These are phyloP conservation scores for Aureobasidium sp. DNA, from an alignment of 2,329 filamentous ascomycete genomes.

Conservation along the genomic window DNA sequence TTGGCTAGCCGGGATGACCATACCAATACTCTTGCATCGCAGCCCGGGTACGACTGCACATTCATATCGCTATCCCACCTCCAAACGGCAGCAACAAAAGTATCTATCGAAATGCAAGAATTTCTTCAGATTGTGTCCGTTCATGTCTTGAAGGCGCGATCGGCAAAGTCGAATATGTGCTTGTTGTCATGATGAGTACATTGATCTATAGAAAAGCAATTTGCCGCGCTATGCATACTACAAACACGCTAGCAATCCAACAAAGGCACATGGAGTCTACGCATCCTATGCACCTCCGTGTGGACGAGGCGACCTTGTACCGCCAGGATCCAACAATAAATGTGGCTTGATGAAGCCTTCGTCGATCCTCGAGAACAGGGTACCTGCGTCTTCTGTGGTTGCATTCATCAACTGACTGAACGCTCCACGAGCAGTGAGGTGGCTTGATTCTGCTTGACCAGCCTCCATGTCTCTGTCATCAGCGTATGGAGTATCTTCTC, in stretches of 20 bases:
- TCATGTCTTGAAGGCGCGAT: no score
- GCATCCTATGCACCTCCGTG: conserved; percentile 11
- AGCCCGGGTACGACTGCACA: not conserved
- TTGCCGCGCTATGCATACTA: not conserved
- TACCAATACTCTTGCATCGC: not conserved
- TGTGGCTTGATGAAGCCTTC: conserved; percentile 95
- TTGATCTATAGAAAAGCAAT: not conserved
- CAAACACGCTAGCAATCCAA: not conserved
- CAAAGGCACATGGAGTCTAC: not conserved
- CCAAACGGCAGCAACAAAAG: not conserved
- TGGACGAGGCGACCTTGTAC: conserved; percentile 15
- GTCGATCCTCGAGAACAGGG: conserved; percentile 85
- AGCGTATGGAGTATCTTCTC: conserved; percentile 16
- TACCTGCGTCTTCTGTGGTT: conserved; percentile 77
- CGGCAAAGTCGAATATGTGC: not conserved
- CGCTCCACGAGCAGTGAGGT: conserved; percentile 64
- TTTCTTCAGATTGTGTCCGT: not conserved
- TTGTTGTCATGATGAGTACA: not conserved
- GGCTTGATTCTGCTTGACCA: conserved; percentile 14
- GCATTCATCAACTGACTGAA: conserved; percentile 73
- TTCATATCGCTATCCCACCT: not conserved
- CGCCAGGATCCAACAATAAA: conserved; percentile 66
- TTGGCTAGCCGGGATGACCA: not conserved
- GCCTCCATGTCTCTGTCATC: conserved; percentile 18
- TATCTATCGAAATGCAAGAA: not conserved